These are phyloP conservation scores for Helicocarpus griseus DNA, from an alignment of 2,329 filamentous ascomycete species.

Conservation along the genomic window DNA sequence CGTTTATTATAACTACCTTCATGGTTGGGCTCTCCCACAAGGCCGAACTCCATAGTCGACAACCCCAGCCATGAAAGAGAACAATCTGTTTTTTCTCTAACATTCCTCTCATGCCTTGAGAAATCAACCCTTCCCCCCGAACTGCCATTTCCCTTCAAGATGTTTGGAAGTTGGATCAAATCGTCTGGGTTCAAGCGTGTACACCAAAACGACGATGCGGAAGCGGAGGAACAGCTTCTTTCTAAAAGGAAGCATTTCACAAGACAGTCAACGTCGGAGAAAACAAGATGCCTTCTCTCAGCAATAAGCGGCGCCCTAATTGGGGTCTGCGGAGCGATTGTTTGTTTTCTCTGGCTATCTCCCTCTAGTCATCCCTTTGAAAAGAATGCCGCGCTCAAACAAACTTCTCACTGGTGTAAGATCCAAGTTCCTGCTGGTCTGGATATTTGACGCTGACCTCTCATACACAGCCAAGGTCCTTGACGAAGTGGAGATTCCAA, in stretches of 20 bases:
- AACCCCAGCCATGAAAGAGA: neutral
- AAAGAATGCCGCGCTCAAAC: constrained; percentile 3
- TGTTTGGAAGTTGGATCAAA: neutral
- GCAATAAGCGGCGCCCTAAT: neutral
- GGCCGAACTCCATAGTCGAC: too few relatives aligned
- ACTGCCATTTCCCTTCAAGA: neutral
- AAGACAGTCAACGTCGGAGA: neutral
- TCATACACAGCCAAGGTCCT: constrained; percentile 10
- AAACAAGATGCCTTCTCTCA: neutral
- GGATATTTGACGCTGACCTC: neutral
- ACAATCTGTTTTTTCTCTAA: neutral
- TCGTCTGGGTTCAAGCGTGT: neutral
- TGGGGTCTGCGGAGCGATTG: neutral
- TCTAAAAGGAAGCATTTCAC: neutral
- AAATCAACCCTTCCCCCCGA: too few relatives aligned
- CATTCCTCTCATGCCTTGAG: neutral
- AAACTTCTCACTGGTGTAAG: constrained; percentile 7
- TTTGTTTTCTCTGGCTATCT: neutral
- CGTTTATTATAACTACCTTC: too few relatives aligned
- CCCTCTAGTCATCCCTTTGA: neutral
- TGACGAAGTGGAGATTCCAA: constrained; percentile 9
- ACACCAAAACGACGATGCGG: neutral
- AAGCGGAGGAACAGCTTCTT: neutral
- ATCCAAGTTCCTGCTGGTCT: neutral
- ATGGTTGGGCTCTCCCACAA: too few relatives aligned